Base-by-base conservation (phyloP, 805 yeast genomes). In the Ascoidea asiatica region DNA sequence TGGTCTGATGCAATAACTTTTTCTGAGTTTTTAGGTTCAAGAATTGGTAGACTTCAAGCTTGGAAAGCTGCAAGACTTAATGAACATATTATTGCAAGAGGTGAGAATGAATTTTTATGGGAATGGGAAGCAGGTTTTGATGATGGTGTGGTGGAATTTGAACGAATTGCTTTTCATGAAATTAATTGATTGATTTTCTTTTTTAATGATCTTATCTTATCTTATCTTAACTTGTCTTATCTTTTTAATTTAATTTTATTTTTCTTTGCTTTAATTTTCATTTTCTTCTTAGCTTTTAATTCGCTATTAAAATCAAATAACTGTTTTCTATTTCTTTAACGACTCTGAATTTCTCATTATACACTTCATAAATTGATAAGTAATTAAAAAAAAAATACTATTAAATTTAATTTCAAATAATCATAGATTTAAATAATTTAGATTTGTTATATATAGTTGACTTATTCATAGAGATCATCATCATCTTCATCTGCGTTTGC, bases 91-190 rank as follows among this genome's bases (percentile, higher is more conserved):
- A 51, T 60, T 8, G 56, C 61, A 5, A 70, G 73, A 50, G 92
- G 92, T 5, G 53, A 63, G 5, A 70, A 80, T 52, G 65, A 65
- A 13, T 73, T 68, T 55, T 45, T 77, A 44, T 90, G 96, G 95
- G 95, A 84, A 60, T 90, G 86, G 82, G 87, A 81, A 21, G 94
- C 82, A 52, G 97, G 95, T 0, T 88, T 75, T 55, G 75, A 73
- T 42, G 71, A 72, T 41, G 97, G 87, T 0, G 52, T 75, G 33
- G 59, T 61, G 36, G 67, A 67, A 42, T 78, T 70, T 47, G 50
- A 47, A 23, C 35, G 20, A 19, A 43, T 15, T 5, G 48, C 50
- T 2, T 29, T 29, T 29, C 8, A 29, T 29, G 35, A 15, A 29
- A 29, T 29, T 29, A 8, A 11, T 11, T 29, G 2, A 29, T 29